Conservation (phyloP, 805 yeast species). For the Saturnispora quitensis region DNA sequence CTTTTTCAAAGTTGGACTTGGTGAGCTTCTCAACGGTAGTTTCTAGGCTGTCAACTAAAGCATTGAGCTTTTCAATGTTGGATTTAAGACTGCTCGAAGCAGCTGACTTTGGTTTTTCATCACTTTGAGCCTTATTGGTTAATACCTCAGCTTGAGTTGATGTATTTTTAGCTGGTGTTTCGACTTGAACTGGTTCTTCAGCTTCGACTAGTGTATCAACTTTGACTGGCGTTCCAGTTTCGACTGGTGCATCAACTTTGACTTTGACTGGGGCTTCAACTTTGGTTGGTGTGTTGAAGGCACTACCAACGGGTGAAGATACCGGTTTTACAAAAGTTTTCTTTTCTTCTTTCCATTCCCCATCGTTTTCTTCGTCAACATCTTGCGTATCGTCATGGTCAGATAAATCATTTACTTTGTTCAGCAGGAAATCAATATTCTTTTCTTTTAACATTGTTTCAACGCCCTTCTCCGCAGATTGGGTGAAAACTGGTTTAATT, state of each 20-base stretch:
- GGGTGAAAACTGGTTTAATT: slow-evolving; percentile 18
- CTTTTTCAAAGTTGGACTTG: slow-evolving; percentile 52
- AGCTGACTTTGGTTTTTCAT: slow-evolving; percentile 18
- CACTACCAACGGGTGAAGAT: neutral
- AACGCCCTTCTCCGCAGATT: slow-evolving; percentile 30
- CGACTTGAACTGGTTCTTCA: slow-evolving; percentile 10
- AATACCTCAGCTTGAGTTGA: slow-evolving; percentile 1
- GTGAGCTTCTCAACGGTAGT: slow-evolving; percentile 42
- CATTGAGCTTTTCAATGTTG: slow-evolving; percentile 58
- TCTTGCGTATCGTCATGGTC: slow-evolving; percentile 32
- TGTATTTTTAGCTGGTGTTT: neutral
- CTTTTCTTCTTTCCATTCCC: slow-evolving; percentile 21
- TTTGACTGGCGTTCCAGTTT: neutral
- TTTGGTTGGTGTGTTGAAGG: neutral
- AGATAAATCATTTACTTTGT: slow-evolving; percentile 33
- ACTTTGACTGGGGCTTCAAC: slow-evolving; percentile 9
- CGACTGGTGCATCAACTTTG: slow-evolving; percentile 6
- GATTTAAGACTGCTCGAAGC: slow-evolving; percentile 60
- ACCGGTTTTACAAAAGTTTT: neutral
- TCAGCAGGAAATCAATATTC: slow-evolving; percentile 38
- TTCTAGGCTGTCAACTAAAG: slow-evolving; percentile 51
- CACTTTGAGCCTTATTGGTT: slow-evolving; percentile 14
- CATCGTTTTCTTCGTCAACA: slow-evolving; percentile 19
- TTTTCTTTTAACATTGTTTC: slow-evolving; percentile 41
- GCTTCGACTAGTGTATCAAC: slow-evolving; percentile 1